Conservation (phyloP, 1,284 basidiomycete genomes). For the Melampsora americana region DNA sequence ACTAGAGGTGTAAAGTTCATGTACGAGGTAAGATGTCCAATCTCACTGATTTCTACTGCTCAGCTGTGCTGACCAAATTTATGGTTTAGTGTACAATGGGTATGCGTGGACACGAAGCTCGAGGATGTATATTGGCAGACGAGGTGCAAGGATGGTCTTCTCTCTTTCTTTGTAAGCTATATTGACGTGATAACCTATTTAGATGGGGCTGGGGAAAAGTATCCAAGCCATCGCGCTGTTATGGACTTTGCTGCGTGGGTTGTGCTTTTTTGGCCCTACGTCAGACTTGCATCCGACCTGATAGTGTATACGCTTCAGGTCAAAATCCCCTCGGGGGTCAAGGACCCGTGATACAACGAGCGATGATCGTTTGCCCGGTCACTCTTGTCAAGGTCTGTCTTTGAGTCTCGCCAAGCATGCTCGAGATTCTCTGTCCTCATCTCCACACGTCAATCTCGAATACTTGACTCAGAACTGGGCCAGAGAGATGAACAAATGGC, state of each 20-base stretch:
- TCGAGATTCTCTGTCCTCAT: too few relatives aligned
- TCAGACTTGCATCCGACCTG: neutral
- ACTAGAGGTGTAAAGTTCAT: slow-evolving; percentile 64
- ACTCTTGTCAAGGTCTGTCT: slow-evolving; percentile 66
- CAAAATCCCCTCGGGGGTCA: slow-evolving; percentile 33
- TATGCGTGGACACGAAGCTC: slow-evolving; percentile 71
- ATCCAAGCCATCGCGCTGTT: slow-evolving; percentile 77
- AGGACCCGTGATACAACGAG: slow-evolving; percentile 61
- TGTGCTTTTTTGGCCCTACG: slow-evolving; percentile 14
- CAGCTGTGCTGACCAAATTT: neutral
- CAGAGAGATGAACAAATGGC: slow-evolving; percentile 87
- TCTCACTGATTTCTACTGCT: neutral
- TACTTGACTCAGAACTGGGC: slow-evolving; percentile 71
- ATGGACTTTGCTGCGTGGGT: slow-evolving; percentile 79
- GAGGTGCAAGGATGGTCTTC: slow-evolving; percentile 62
- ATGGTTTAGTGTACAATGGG: slow-evolving; percentile 75
- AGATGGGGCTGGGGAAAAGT: slow-evolving; percentile 82
- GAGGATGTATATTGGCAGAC: slow-evolving; percentile 94
- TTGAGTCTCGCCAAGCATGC: too few relatives aligned
- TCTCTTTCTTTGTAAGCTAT: too few relatives aligned
- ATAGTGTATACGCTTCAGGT: slow-evolving; percentile 16
- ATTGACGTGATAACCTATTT: too few relatives aligned
- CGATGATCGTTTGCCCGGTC: slow-evolving; percentile 89
- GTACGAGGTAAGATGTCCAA: slow-evolving; percentile 63
- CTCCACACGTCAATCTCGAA: neutral